Percentiles rank a stretch among this genome's conserved stretches.
Conservation (phyloP, 805 yeast genomes). For the Candida golubevii region DNA sequence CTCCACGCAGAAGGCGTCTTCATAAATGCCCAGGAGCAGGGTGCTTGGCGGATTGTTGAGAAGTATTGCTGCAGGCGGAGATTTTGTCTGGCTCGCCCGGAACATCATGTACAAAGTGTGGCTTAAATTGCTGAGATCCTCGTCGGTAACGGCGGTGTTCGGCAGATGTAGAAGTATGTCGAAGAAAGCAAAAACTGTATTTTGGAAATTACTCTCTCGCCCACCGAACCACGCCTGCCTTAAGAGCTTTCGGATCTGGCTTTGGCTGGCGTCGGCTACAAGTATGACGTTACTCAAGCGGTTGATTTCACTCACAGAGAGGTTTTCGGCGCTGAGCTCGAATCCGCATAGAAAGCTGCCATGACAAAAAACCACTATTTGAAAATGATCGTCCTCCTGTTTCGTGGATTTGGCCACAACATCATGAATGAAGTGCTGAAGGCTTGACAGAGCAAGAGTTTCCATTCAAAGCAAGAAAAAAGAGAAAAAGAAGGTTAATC, state of each 20-base stretch:
- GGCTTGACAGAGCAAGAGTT: background rate
- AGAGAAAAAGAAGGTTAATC: no score
- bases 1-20: background rate
- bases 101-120: background rate
- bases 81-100: background rate
- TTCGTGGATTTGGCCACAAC: background rate
- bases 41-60: background rate
- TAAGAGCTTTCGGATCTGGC: background rate
- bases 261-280: background rate
- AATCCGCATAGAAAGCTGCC: background rate
- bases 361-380: conserved; percentile 1
- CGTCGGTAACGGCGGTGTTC: background rate
- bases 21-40: background rate
- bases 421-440: background rate
- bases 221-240: conserved; percentile 1
- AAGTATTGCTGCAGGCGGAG: background rate
- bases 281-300: background rate
- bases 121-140: background rate
- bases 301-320: conserved; percentile 1
- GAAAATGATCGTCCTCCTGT: background rate
- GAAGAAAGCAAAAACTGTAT: conserved; percentile 3
- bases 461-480: background rate
- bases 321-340: background rate
- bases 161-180: conserved; percentile 4
- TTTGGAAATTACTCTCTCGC: background rate